Evolutionary conservation across 768 basidiomycete species (phyloP).

Genomic region (Suillus weaverae): DNA sequence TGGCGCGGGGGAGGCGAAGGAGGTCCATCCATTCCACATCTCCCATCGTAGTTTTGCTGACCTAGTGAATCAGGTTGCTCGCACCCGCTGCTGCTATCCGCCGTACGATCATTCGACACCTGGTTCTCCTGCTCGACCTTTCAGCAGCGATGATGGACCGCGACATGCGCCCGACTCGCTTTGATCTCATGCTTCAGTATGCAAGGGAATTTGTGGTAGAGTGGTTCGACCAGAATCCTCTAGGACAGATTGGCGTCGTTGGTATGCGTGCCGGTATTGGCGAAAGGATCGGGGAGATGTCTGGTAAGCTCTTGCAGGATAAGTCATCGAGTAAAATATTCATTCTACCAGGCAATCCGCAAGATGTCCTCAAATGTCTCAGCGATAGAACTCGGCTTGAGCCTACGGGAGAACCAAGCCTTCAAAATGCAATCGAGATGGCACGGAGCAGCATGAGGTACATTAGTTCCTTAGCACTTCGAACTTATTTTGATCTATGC

Average conservation of each 20-base stretch:
- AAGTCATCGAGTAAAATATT: slow-evolving; percentile 6
- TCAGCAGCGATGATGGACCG: slow-evolving; percentile 92
- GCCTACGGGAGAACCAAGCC: slow-evolving; percentile 88
- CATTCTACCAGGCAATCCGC: slow-evolving; percentile 75
- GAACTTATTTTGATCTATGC: slow-evolving; percentile 11
- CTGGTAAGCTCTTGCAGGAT: slow-evolving; percentile 54
- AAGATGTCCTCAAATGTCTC: slow-evolving; percentile 88
- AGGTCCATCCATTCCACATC: slow-evolving; percentile 50
- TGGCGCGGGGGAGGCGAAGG: slow-evolving; percentile 82
- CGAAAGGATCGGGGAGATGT: slow-evolving; percentile 89
- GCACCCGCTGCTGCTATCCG: slow-evolving; percentile 87
- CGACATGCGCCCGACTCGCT: slow-evolving; percentile 93
- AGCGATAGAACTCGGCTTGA: slow-evolving; percentile 86
- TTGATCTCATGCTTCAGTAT: slow-evolving; percentile 88
- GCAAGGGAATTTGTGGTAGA: slow-evolving; percentile 89
- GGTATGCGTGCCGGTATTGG: slow-evolving; percentile 91
- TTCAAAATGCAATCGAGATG: slow-evolving; percentile 98
- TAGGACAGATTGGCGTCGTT: slow-evolving; percentile 94
- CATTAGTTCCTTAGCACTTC: slow-evolving; percentile 8
- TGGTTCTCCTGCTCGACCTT: slow-evolving; percentile 89
- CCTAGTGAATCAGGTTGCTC: slow-evolving; percentile 54
- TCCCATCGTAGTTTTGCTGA: slow-evolving; percentile 12
- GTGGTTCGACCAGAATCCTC: slow-evolving; percentile 99
- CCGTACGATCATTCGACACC: slow-evolving; percentile 93
- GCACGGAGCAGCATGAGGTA: slow-evolving; percentile 92